Base-by-base conservation (phyloP, 495 filamentous ascomycete species). In the Barbatosphaeria neglecta region DNA sequence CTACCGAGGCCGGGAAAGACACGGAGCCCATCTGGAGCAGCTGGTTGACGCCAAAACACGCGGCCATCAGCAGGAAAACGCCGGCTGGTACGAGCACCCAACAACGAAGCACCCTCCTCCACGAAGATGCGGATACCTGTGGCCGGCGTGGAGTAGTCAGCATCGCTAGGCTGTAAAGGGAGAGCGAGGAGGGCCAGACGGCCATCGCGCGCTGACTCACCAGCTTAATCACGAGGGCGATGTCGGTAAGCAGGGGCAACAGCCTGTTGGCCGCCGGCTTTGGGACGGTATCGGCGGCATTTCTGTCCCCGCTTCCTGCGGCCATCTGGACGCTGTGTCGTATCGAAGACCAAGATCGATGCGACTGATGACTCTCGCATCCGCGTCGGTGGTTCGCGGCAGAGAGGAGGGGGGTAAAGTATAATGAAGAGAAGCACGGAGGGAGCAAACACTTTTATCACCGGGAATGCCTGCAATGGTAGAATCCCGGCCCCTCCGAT, bases 1-100 rank as follows among this genome's bases (percentile, higher is more conserved):
- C 68, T 6, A 78, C 73, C 16, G 72, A 73, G 20, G 74, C 67
- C 0, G 74, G 74, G 50, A 80, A 80, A 1, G 68, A 62, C 3
- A 76, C 61, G 10, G 66, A 62, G 45, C 65, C 66, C 9, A 71
- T 51, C 28, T 61, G 54, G 41, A 77, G 70, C n/a, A 74, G 55
- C 25, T 61, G 64, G 48, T 73, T 63, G 18, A 78, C 59, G 15
- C 67, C 75, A 55, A 71, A 75, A 48, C 73, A 76, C 25, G 65
- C 62, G 16, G 71, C 33, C n/a, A 78, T 51, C 23, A 73, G 68
- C 22, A 70, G 33, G 3, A 73, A 8, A 45, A 69, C 56, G 8
- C 75, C 74, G 25, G 61, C 44, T 4, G 74, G 73, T 6, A 73
- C 60, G 48, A 66, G 72, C 6, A 78, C 19, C 73, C 71, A 78